Percentiles rank a stretch among this genome's conserved stretches.
Conservation (phyloP, 805 yeast genomes). For the Yarrowia sp. region DNA sequence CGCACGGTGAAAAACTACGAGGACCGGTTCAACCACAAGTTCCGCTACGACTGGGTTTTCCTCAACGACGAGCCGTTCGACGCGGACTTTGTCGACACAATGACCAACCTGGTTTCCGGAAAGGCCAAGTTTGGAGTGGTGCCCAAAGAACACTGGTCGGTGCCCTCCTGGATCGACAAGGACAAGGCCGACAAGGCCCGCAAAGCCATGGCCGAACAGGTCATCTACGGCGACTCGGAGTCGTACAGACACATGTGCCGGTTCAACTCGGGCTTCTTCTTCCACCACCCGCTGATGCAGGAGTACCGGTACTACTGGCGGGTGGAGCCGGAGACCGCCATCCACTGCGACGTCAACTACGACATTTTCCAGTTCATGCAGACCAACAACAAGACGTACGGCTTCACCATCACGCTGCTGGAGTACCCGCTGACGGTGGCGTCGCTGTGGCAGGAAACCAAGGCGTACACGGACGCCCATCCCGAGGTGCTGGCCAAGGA, state of each 20-base stretch:
- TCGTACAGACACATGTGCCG: conserved; percentile 83
- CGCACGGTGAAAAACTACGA: conserved; percentile 69
- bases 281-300: conserved; percentile 62
- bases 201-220: conserved; percentile 54
- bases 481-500: conserved; percentile 62
- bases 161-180: conserved; percentile 70
- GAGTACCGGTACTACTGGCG: conserved; percentile 78
- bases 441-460: conserved; percentile 65
- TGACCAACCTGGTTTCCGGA: conserved; percentile 64
- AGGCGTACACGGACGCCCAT: conserved; percentile 54
- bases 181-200: conserved; percentile 58
- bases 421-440: conserved; percentile 70
- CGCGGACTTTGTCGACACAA: conserved; percentile 59
- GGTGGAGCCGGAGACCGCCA: conserved; percentile 71
- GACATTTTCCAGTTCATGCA: conserved; percentile 70
- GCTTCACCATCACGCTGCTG: conserved; percentile 69
- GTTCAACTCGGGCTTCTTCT: conserved; percentile 77
- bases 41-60: conserved; percentile 80
- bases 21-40: conserved; percentile 67
- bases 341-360: conserved; percentile 65
- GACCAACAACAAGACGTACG: conserved; percentile 63
- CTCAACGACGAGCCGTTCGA: conserved; percentile 72
- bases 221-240: conserved; percentile 65
- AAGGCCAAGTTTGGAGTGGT: conserved; percentile 66
- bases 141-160: conserved; percentile 68